Evolutionary conservation across 768 basidiomycete species (phyloP).

Genomic region (Neoboletus magnificus): DNA sequence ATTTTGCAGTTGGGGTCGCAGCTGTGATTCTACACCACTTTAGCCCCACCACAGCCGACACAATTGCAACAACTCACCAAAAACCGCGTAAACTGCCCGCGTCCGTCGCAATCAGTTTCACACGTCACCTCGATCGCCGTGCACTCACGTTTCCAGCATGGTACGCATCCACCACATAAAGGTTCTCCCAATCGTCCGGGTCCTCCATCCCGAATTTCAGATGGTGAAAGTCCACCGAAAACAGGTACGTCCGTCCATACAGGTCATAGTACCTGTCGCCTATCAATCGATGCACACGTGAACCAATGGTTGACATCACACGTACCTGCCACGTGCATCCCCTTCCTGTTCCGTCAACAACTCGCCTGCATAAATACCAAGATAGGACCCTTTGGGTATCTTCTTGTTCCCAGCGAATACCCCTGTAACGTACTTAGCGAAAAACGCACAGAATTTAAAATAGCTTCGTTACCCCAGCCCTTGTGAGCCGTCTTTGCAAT

Average conservation of each 20-base stretch:
- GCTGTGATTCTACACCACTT: constrained; percentile 72
- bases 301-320: neutral
- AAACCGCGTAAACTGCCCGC: constrained; percentile 86
- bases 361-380: constrained; percentile 88
- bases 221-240: constrained; percentile 78
- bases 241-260: constrained; percentile 75
- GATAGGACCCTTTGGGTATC: constrained; percentile 65
- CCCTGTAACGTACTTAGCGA: constrained; percentile 40
- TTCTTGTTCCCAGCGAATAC: constrained; percentile 63
- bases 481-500: constrained; percentile 72
- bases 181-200: constrained; percentile 24
- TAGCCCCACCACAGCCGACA: neutral
- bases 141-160: constrained; percentile 77
- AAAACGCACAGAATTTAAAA: neutral
- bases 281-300: constrained; percentile 5
- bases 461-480: constrained; percentile 70
- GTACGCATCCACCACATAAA: constrained; percentile 79
- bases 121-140: neutral
- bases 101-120: neutral
- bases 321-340: constrained; percentile 65
- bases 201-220: constrained; percentile 38
- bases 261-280: constrained; percentile 62
- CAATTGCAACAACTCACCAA: constrained; percentile 46
- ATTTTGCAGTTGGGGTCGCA: constrained; percentile 83
- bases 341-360: constrained; percentile 65